Evolutionary conservation across 2,329 filamentous ascomycete species (phyloP), one percentile per base, ranked within the genome.

Genomic region (Monascus ruber): DNA sequence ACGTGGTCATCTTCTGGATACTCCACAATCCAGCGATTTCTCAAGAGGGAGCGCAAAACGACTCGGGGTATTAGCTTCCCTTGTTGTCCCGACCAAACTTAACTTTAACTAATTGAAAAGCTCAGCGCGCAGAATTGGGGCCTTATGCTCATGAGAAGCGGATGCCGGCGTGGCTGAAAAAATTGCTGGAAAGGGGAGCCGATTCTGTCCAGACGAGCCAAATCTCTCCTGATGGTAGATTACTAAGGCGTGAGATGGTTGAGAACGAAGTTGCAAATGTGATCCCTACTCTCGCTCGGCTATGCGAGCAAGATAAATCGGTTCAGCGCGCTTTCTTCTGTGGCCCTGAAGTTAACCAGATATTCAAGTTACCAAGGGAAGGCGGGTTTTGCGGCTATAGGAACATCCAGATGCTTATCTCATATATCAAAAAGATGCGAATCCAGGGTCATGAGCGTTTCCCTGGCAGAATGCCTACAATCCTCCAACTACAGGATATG

Each of bases 351-450:
- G 82, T 86, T 0, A 72, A 79, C 36, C 88, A 95, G 53, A 73
- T 96, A 25, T 85, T 83, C 37, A 94, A 94, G 53, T 70, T 93
- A 38, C 74, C 72, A n/a, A 72, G 69, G 43, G 88, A 94, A 65
- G 87, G 87, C 24, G 84, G 86, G 5, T 96, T 96, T 58, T 96
- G 89, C 56, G 89, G 89, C 3, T 96, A 95, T 58, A 76, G 89
- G 32, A 96, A 94, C 54, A 93, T 94, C 27, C 91, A 96, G 58
- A 93, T 93, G 79, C 63, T 95, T 49, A 68, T 82, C 9, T 89
- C 87, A 0, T 88, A 85, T 56, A 76, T 95, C 17, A 75, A 80
- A 42, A 74, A 72, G 6, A 65, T 75, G 1, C 59, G 66, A 31
- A 69, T 68, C 8, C 62, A 68, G 8, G 84, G 83, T 0, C 61